Evolutionary conservation across 1,284 basidiomycete species (phyloP).

Genomic region (Fereydounia khargensis): DNA sequence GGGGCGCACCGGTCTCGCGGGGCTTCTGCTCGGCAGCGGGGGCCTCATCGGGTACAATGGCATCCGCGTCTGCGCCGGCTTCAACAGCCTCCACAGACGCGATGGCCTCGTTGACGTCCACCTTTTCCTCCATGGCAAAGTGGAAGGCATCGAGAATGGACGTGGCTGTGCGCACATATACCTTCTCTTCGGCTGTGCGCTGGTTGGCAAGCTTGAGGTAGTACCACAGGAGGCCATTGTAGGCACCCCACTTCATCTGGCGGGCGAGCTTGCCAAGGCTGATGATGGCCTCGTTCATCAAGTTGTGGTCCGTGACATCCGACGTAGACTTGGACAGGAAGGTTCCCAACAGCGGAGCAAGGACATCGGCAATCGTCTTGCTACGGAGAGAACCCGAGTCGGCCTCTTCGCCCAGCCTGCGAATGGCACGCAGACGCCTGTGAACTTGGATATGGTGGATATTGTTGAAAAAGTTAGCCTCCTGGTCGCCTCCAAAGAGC

Average conservation of each 20-base stretch:
- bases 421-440: slow-evolving; percentile 81
- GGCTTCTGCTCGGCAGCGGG: slow-evolving; percentile 1
- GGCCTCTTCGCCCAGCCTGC: slow-evolving; percentile 77
- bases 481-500: slow-evolving; percentile 85
- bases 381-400: slow-evolving; percentile 72
- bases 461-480: slow-evolving; percentile 96
- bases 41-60: slow-evolving; percentile 14
- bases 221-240: slow-evolving; percentile 76
- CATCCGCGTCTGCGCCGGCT: slow-evolving; percentile 58
- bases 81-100: slow-evolving; percentile 62
- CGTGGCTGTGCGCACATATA: slow-evolving; percentile 82
- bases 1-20: slow-evolving; percentile 3
- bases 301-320: slow-evolving; percentile 78
- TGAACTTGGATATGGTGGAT: slow-evolving; percentile 92
- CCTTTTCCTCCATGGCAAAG: slow-evolving; percentile 62
- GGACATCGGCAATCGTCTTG: slow-evolving; percentile 74
- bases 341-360: slow-evolving; percentile 81
- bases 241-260: slow-evolving; percentile 71
- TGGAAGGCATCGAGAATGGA: slow-evolving; percentile 87
- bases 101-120: slow-evolving; percentile 3
- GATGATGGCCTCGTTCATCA: slow-evolving; percentile 88
- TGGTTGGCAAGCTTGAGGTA: slow-evolving; percentile 74
- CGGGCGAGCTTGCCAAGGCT: slow-evolving; percentile 46
- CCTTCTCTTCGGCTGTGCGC: slow-evolving; percentile 73
- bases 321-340: slow-evolving; percentile 64